These are phyloP conservation scores for Dictyostelium capitatum DNA, from an alignment of 78 protist genomes.

Conservation along the genomic window DNA sequence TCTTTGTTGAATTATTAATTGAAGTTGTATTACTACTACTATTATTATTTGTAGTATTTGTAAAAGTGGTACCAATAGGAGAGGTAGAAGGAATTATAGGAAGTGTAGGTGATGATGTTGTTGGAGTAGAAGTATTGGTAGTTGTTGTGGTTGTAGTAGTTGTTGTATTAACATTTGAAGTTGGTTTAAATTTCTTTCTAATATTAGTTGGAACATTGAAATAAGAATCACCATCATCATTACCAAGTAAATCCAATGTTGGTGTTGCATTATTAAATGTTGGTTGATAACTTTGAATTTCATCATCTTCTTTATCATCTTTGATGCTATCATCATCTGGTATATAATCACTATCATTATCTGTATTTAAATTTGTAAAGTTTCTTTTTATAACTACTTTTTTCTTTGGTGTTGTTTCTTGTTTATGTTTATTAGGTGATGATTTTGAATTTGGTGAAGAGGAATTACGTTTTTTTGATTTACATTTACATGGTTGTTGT, in stretches of 20 bases:
- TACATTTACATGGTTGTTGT: not conserved
- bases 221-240: slow-evolving; percentile 30
- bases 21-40: too few relatives aligned
- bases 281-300: not conserved
- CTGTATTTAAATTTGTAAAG: not conserved
- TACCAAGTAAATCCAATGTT: not conserved
- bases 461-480: not conserved
- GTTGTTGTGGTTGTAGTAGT: slow-evolving; percentile 20
- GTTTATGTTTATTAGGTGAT: not conserved
- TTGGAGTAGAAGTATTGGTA: not conserved
- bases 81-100: not conserved
- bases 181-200: slow-evolving; percentile 41
- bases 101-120: not conserved
- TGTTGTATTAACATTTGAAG: not conserved
- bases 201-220: slow-evolving; percentile 19
- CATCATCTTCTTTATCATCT: not conserved
- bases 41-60: not conserved
- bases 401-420: not conserved
- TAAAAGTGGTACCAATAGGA: too few relatives aligned
- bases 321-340: too few relatives aligned
- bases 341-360: not conserved
- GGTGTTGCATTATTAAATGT: slow-evolving; percentile 6
- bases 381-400: not conserved
- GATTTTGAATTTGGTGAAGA: not conserved
- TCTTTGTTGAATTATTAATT: not conserved